These are phyloP conservation scores for Fusarium nygamai DNA, from an alignment of 2,329 filamentous ascomycete genomes.

Conservation along the genomic window DNA sequence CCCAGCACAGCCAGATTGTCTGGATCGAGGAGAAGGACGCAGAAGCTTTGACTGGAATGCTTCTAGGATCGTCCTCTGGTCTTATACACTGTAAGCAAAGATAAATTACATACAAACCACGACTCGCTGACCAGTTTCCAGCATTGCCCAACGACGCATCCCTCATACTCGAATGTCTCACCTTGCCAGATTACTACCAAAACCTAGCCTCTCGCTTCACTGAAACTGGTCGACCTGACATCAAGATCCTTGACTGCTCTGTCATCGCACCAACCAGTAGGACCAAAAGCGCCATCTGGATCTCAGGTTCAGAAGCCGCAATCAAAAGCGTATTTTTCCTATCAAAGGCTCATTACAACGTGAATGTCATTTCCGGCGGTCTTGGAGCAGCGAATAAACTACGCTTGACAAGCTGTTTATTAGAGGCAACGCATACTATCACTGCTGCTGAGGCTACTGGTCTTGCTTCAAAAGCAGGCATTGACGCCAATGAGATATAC, in stretches of 20 bases:
- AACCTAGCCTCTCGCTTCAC: neutral
- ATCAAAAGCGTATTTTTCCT: neutral
- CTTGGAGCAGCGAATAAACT: neutral
- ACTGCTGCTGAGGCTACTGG: neutral
- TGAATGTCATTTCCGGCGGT: neutral
- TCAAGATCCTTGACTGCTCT: neutral
- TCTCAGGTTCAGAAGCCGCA: neutral
- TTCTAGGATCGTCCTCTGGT: rapidly evolving
- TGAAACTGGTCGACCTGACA: neutral
- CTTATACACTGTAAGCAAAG: neutral
- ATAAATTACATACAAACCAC: neutral
- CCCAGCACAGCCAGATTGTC: neutral
- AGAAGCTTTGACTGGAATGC: rapidly evolving
- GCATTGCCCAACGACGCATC: neutral
- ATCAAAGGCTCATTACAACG: rapidly evolving
- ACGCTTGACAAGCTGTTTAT: neutral
- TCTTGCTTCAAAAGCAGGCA: neutral
- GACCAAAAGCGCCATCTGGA: neutral
- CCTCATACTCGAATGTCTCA: rapidly evolving
- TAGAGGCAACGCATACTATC: neutral
- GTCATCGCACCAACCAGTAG: rapidly evolving
- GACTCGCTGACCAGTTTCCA: neutral
- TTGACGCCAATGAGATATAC: neutral
- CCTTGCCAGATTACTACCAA: neutral
- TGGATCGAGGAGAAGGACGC: neutral